These are phyloP conservation scores for Berberis thunbergii DNA, from an alignment of 164 flowering plant genomes.

Conservation along the genomic window DNA sequence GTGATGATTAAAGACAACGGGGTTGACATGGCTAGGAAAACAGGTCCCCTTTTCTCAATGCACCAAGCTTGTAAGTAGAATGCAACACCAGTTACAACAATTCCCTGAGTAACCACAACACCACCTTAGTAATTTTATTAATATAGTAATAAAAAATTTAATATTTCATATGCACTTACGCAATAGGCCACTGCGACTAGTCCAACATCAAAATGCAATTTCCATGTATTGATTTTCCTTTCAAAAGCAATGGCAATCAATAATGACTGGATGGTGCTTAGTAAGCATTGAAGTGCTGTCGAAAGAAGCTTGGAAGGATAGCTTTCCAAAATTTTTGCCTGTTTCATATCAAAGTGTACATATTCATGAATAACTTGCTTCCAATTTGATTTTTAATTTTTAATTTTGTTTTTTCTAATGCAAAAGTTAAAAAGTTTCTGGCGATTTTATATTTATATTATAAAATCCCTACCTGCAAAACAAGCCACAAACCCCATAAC, in stretches of 20 bases:
- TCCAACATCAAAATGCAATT: constrained; percentile 11
- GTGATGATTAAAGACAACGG: constrained; percentile 54
- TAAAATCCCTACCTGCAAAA: constrained; percentile 44
- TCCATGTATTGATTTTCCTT: constrained; percentile 9
- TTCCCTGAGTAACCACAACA: constrained; percentile 31
- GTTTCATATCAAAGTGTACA: not conserved
- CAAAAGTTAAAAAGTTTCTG: not conserved
- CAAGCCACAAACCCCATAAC: constrained; percentile 61
- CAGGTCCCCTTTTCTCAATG: constrained; percentile 78
- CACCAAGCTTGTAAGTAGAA: constrained; percentile 72
- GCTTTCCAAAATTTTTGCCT: constrained; percentile 12
- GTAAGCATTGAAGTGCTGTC: constrained; percentile 12
- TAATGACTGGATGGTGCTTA: constrained; percentile 16
- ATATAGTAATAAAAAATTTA: too few species aligned
- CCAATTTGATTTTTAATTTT: too few species aligned
- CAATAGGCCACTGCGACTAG: constrained; percentile 12
- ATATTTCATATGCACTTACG: not conserved
- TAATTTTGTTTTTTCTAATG: not conserved
- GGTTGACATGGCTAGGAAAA: constrained; percentile 55
- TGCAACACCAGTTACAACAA: constrained; percentile 53
- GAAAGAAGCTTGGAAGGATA: constrained; percentile 17
- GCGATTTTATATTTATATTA: not conserved
- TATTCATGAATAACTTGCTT: too few species aligned
- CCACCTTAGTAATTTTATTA: too few species aligned
- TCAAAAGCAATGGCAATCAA: constrained; percentile 11